Conservation (phyloP, 2,329 filamentous ascomycete species). For the Ascochyta viciae-villosae region DNA sequence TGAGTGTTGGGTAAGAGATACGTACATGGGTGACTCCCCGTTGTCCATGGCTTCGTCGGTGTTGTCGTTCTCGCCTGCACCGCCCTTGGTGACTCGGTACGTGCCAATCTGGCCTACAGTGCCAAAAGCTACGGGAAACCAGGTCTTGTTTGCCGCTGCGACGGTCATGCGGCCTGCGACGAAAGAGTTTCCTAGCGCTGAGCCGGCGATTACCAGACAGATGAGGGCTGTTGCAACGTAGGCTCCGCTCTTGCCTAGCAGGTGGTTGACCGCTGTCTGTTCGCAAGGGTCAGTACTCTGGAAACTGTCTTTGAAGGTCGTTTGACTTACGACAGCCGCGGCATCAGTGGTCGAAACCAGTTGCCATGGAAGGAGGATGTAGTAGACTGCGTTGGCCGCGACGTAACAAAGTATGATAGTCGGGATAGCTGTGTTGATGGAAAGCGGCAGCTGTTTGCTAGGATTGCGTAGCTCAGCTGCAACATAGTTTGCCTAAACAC, state of each 20-base stretch:
- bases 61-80: slow-evolving; percentile 6
- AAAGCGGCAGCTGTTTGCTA: slow-evolving; percentile 60
- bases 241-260: slow-evolving; percentile 58
- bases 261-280: slow-evolving; percentile 53
- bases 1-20: not conserved
- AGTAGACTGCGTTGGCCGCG: slow-evolving; percentile 67
- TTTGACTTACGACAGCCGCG: slow-evolving; percentile 63
- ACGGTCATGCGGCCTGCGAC: slow-evolving; percentile 70
- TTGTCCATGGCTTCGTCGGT: slow-evolving; percentile 38
- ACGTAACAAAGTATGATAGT: slow-evolving; percentile 68
- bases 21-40: slow-evolving; percentile 46
- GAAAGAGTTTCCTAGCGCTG: slow-evolving; percentile 68
- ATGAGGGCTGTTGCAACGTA: slow-evolving; percentile 64
- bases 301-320: not conserved
- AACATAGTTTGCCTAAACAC: slow-evolving; percentile 46
- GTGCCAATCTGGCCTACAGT: slow-evolving; percentile 41
- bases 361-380: slow-evolving; percentile 67
- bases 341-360: slow-evolving; percentile 67
- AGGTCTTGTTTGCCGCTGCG: slow-evolving; percentile 56
- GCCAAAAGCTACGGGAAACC: slow-evolving; percentile 38
- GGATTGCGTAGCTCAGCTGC: slow-evolving; percentile 46
- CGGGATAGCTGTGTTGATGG: slow-evolving; percentile 68
- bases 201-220: slow-evolving; percentile 68
- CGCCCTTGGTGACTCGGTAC: slow-evolving; percentile 27
- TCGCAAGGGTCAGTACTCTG: not conserved